Evolutionary conservation across 176 grass and related monocot genomes (phyloP), one percentile per base, ranked within the genome.

Genomic region (Cenchrus fungigraminus): DNA sequence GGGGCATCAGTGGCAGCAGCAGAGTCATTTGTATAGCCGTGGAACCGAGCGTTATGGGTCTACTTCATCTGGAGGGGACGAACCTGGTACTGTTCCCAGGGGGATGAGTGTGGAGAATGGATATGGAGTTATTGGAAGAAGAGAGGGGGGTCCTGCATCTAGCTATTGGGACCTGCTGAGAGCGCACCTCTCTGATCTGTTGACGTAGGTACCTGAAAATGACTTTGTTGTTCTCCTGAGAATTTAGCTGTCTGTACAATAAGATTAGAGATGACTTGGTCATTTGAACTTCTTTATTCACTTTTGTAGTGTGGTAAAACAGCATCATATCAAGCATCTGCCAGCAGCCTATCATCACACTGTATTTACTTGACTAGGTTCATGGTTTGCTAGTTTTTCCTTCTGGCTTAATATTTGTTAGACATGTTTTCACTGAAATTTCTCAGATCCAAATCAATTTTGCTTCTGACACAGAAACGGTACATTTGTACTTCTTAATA

Each of bases 81-180:
- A 85, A 8, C 67, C 84, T 64, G 64, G 49, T 55, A 52, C 73
- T 15, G 59, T 45, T 6, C 79, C 82, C 12, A 89, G 70, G 54
- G 92, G 89, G 40, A 60, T 49, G 72, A 86, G 84, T 79, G 78
- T 53, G 45, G 89, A 87, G 53, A 74, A 91, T 87, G 92, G 92
- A 6, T 91, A 88, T 85, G 84, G 81, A 17, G 79, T 87, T 8
- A 89, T 81, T 20, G 81, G 87, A 3, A 82, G 89, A 77, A 94
- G 82, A 73, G 92, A 94, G n/a, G 89, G 77, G 19, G 84, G 87
- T 52, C 71, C 85, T 29, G 71, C 89, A 6, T 83, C 81, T 55
- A 56, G 84, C 85, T 94, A 89, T 3, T 94, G 92, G 87, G 89
- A 91, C 55, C 83, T 88, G 0, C 83, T 94, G 61, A 91, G 92